Evolutionary conservation across 768 basidiomycete genomes (phyloP).

Genomic region (Auriculariales sp.): DNA sequence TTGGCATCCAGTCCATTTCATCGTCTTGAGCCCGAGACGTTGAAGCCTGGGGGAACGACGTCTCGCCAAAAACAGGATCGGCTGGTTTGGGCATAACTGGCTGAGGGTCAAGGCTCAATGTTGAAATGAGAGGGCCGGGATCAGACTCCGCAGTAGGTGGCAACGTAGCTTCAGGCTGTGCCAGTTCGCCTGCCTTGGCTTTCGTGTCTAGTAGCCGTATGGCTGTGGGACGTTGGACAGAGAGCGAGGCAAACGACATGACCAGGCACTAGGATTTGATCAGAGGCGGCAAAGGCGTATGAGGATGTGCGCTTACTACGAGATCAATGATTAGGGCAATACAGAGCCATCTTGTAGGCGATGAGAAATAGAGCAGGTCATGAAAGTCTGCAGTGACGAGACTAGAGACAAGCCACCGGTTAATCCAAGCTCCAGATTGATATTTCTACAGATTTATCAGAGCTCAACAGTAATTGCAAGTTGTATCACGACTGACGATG

Average conservation of each 20-base stretch:
- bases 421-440: neutral
- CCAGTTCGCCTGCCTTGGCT: too few relatives aligned
- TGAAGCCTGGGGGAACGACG: constrained; percentile 33
- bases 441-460: neutral
- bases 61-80: constrained; percentile 53
- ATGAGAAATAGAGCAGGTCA: constrained; percentile 23
- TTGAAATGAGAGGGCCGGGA: constrained; percentile 26
- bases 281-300: neutral
- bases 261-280: constrained; percentile 28
- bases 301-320: constrained; percentile 26
- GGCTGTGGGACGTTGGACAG: constrained; percentile 51
- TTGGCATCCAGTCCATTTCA: constrained; percentile 61
- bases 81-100: constrained; percentile 30
- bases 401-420: neutral
- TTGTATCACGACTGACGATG: constrained; percentile 29
- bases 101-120: constrained; percentile 50
- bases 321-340: constrained; percentile 36
- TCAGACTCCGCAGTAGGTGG: constrained; percentile 31
- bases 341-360: constrained; percentile 32
- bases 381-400: constrained; percentile 14
- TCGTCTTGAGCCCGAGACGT: constrained; percentile 21
- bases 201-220: constrained; percentile 56
- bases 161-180: constrained; percentile 8
- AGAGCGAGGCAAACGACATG: constrained; percentile 39
- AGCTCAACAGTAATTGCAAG: neutral